phyloP scores from a whole-genome alignment of 225 moss, liverwort and hornwort genomes.

The Polytrichum commune region DNA sequence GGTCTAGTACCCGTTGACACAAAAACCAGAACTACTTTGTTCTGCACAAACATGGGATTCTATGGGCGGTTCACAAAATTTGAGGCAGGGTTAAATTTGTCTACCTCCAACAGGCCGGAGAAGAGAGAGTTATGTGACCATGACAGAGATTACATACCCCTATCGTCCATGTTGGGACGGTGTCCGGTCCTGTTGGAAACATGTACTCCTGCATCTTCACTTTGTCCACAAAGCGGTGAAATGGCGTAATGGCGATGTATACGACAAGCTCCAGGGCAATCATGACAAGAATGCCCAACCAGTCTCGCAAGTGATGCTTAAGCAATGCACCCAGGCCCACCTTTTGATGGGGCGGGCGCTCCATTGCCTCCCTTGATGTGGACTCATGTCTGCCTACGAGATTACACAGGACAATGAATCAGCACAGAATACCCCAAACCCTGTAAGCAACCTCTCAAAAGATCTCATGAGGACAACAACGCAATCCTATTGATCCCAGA shows the following conservation, averaged over 20 bases:
- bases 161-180: constrained; percentile 76
- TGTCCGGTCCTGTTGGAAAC: constrained; percentile 43
- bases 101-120: too few relatives aligned
- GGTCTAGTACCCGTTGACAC: too few relatives aligned
- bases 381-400: constrained; percentile 18
- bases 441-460: too few relatives aligned
- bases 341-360: constrained; percentile 1
- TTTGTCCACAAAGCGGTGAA: constrained; percentile 50
- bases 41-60: too few relatives aligned
- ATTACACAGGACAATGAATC: too few relatives aligned
- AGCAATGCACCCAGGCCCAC: constrained; percentile 30
- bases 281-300: constrained; percentile 54
- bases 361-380: constrained; percentile 7
- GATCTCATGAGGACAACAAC: too few relatives aligned
- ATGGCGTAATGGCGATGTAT: constrained; percentile 56
- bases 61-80: too few relatives aligned
- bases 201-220: constrained; percentile 20
- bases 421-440: too few relatives aligned
- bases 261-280: constrained; percentile 45
- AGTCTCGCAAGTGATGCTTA: constrained; percentile 67
- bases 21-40: too few relatives aligned
- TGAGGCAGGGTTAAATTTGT: too few relatives aligned
- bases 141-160: constrained; percentile 32
- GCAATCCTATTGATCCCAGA: too few relatives aligned
- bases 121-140: too few relatives aligned